phyloP scores from a whole-genome alignment of 495 filamentous ascomycete species.

The Astrothelium subdiscretum region DNA sequence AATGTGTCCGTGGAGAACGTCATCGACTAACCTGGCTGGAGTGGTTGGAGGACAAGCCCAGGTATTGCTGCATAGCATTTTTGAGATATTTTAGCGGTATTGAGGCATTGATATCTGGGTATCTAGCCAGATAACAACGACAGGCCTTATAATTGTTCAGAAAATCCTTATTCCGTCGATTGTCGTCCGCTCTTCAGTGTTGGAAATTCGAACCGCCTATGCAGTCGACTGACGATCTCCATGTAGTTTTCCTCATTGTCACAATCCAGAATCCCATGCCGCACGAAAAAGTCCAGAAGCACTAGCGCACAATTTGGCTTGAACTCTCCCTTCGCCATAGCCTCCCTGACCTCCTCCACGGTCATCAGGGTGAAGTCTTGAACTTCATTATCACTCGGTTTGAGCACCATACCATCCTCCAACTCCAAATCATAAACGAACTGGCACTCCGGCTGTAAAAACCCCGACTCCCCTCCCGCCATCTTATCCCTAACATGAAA shows the following conservation, averaged over 20 bases:
- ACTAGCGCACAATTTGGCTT: constrained; percentile 90
- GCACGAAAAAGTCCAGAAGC: constrained; percentile 79
- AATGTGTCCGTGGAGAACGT: background rate
- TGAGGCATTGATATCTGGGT: background rate
- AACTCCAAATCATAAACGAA: constrained; percentile 88
- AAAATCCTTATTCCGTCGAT: background rate
- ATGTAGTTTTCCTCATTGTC: constrained; percentile 76
- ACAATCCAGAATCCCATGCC: constrained; percentile 67
- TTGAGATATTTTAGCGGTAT: background rate
- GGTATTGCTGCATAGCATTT: background rate
- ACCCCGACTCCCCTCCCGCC: constrained; percentile 75
- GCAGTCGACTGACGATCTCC: constrained; percentile 62
- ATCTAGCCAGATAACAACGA: background rate
- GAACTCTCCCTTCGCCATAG: constrained; percentile 61
- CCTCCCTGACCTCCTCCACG: constrained; percentile 60
- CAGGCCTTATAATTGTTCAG: background rate
- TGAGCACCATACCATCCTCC: constrained; percentile 46
- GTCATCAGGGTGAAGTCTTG: constrained; percentile 69
- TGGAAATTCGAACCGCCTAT: constrained; percentile 75
- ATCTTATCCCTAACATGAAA: constrained; percentile 65
- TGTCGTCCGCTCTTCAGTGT: constrained; percentile 28
- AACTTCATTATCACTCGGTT: constrained; percentile 78
- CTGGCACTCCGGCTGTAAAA: constrained; percentile 84
- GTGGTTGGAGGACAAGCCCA: background rate
- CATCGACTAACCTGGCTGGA: background rate